Percentiles rank a stretch among this genome's conserved stretches.
phyloP scores from a whole-genome alignment of 139 green algal species.

The Haematococcus sp. region DNA sequence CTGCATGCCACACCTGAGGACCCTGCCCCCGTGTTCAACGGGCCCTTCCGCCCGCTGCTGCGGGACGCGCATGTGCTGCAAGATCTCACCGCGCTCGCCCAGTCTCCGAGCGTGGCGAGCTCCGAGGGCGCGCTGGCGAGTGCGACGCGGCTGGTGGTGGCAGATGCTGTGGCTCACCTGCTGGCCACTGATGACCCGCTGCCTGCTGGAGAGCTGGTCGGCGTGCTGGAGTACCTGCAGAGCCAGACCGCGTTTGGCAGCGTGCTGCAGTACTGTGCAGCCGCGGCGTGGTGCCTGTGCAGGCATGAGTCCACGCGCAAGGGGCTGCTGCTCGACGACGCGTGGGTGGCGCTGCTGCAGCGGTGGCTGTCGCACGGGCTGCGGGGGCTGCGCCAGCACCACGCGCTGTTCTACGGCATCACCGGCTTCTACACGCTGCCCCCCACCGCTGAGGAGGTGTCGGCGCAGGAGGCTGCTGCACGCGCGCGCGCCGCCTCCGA shows the following conservation, averaged over 20 bases:
- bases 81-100: background rate
- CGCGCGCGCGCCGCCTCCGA: no score
- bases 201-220: background rate
- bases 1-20: background rate
- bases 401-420: background rate
- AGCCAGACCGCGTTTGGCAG: background rate
- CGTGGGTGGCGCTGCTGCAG: background rate
- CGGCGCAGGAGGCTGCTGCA: no score
- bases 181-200: background rate
- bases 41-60: conserved; percentile 13
- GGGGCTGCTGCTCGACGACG: conserved; percentile 4
- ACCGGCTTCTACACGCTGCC: no score
- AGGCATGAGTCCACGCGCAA: conserved; percentile 3
- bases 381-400: background rate
- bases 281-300: conserved; percentile 11
- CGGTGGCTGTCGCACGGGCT: background rate
- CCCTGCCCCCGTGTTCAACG: conserved; percentile 2
- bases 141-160: conserved; percentile 1
- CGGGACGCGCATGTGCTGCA: background rate
- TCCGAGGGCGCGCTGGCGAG: background rate
- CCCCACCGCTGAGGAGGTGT: no score
- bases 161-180: background rate
- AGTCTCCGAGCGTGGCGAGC: background rate
- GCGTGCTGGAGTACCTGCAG: conserved; percentile 7
- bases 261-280: background rate